phyloP scores from a whole-genome alignment of 164 flowering plant genomes.

The Stephania yunnanensis region DNA sequence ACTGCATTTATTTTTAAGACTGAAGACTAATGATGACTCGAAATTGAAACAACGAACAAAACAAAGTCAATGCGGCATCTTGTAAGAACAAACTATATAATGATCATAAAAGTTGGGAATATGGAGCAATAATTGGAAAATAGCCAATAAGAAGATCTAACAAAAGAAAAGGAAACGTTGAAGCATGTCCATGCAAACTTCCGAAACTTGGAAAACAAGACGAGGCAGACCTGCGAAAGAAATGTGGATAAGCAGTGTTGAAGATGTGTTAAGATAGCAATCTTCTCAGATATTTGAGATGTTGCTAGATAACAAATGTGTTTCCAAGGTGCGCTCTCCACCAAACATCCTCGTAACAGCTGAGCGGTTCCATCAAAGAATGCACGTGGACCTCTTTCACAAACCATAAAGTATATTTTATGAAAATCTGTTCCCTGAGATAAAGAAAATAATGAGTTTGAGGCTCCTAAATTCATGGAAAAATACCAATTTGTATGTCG shows the following conservation, averaged over 20 bases:
- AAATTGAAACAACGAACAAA: not conserved
- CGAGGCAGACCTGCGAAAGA: constrained; percentile 66
- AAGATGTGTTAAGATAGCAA: constrained; percentile 46
- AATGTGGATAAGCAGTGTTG: constrained; percentile 60
- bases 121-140: not conserved
- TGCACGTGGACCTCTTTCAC: not conserved
- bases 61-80: not conserved
- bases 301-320: constrained; percentile 51
- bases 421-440: constrained; percentile 21
- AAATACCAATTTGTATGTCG: not conserved
- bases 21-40: not conserved
- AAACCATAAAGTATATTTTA: constrained; percentile 1
- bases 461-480: not conserved
- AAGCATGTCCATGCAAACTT: not conserved
- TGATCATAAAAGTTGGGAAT: not conserved
- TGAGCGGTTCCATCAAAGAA: not conserved
- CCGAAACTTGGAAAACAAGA: not conserved
- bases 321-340: constrained; percentile 47
- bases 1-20: not conserved
- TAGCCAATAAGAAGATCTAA: not conserved
- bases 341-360: constrained; percentile 34
- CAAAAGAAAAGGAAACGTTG: not conserved
- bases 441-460: not conserved
- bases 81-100: too few relatives aligned
- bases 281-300: constrained; percentile 58